Conservation (phyloP, 2,329 filamentous ascomycete genomes). For the Paramyrothecium sp. region DNA sequence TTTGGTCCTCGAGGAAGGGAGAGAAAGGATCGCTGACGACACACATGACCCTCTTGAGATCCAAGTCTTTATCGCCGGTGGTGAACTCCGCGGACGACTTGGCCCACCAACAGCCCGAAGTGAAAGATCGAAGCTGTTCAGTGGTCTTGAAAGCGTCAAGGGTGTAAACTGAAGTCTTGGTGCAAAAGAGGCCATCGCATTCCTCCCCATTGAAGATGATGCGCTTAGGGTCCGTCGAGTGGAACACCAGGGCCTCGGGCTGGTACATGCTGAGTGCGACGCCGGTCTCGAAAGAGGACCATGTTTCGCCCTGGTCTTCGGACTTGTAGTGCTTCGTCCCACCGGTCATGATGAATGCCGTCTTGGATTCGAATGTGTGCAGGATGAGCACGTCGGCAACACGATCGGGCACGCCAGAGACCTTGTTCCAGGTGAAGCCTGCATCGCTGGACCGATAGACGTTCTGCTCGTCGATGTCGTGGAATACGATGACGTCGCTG, state of each 20-base stretch:
- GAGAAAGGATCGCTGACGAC: constrained; percentile 74
- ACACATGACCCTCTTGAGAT: constrained; percentile 75
- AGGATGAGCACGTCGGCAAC: constrained; percentile 63
- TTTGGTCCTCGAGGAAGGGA: constrained; percentile 69
- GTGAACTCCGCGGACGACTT: constrained; percentile 73
- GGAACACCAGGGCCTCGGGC: constrained; percentile 64
- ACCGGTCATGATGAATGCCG: constrained; percentile 77
- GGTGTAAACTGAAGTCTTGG: constrained; percentile 70
- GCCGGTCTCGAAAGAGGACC: constrained; percentile 70
- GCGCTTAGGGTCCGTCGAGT: constrained; percentile 78
- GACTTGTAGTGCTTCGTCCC: constrained; percentile 77
- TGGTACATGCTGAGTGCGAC: constrained; percentile 54
- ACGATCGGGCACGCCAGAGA: constrained; percentile 64
- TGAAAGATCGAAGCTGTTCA: constrained; percentile 64
- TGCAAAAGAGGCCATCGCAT: constrained; percentile 63
- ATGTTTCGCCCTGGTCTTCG: constrained; percentile 76
- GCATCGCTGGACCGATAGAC: constrained; percentile 80
- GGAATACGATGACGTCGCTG: constrained; percentile 76
- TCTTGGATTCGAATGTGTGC: constrained; percentile 75
- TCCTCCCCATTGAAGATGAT: constrained; percentile 80
- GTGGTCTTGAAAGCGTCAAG: constrained; percentile 77
- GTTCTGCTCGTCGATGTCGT: constrained; percentile 61
- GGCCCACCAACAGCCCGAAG: constrained; percentile 84
- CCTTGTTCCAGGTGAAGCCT: constrained; percentile 70
- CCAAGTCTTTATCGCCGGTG: constrained; percentile 62